Base-by-base conservation (phyloP, 2,329 filamentous ascomycete species). In the Mycosphaerelloides madeirae region DNA sequence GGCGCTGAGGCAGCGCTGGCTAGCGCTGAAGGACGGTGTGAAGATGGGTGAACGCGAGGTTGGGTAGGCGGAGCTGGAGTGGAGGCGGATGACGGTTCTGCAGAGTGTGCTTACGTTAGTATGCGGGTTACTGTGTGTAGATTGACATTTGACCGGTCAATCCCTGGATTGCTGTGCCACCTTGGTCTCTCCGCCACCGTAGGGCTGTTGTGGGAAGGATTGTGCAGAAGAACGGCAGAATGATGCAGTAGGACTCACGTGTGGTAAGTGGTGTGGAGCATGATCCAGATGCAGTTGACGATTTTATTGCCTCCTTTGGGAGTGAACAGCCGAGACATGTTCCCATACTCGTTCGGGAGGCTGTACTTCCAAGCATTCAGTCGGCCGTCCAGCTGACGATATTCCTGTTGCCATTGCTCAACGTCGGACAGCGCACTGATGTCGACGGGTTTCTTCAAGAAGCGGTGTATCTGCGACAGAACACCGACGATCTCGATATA, bases 41-140 rank as follows among this genome's bases (percentile, higher is more conserved):
- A 95, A 96, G 41, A 95, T 90, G 11, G 84, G 83, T 1, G 87
- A 95, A 25, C 87, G 78, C 3, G 87, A 93, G 3, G 88, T 94
- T 3, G 90, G 90, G 65, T 95, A 96, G 2, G 89, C 90, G 5
- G 90, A 88, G 1, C 88, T 95, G 0, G 89, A 95, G 68, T 95
- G 89, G 18, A 95, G 76, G 29, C 90, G 82, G 56, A 96, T 95
- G 7, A 95, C 83, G 35, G 89, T 85, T 1, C 77, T 80, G 52
- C 15, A 13, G 35, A 9, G 9, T 6, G 22, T 44, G 49, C 49
- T 55, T 43, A 56, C 51, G 53, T 58, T 55, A 58, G 50, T 49
- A n/a, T 19, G 28, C 45, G 29, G 29, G 14, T 6, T 29, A 31
- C n/a, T 2, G 14, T 29, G 18, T 33, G 37, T 7, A n/a, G n/a